A percentile compares a stretch with the other conserved stretches of the same genome.
Evolutionary conservation across 768 basidiomycete species (phyloP).

Genomic region (Pleurotus citrinopileatus): DNA sequence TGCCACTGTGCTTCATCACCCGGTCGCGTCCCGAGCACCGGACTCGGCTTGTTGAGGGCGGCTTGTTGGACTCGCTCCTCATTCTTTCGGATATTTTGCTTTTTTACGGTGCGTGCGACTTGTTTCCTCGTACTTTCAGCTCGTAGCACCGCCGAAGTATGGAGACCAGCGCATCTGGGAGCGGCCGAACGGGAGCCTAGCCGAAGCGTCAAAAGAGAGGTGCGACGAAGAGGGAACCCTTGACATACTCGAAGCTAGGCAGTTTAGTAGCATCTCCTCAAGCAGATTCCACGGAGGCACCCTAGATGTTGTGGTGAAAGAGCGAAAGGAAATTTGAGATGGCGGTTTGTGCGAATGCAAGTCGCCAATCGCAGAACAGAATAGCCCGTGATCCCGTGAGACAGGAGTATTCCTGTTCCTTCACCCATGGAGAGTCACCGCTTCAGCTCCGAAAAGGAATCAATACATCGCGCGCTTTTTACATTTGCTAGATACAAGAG

Average conservation of each 20-base stretch:
- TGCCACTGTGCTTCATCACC: slow-evolving; percentile 68
- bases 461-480: neutral
- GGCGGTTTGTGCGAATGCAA: no score
- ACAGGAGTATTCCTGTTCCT: no score
- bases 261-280: neutral
- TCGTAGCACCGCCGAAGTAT: slow-evolving; percentile 42
- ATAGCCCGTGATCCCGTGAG: no score
- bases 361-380: no score
- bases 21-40: slow-evolving; percentile 71
- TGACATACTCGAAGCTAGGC: slow-evolving; percentile 1
- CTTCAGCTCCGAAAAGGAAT: no score
- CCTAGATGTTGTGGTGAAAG: neutral
- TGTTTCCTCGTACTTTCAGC: slow-evolving; percentile 30
- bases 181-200: neutral
- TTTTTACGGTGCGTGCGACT: slow-evolving; percentile 34
- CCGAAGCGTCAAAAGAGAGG: neutral
- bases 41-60: slow-evolving; percentile 46
- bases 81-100: slow-evolving; percentile 43
- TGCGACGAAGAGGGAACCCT: neutral
- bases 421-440: no score
- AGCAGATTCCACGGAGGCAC: neutral
- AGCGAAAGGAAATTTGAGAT: neutral
- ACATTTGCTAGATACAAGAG: neutral
- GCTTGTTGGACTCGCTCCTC: slow-evolving; percentile 27
- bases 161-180: slow-evolving; percentile 30